These are phyloP conservation scores for Cystobasidium ongulense DNA, from an alignment of 768 basidiomycete species.

Conservation along the genomic window DNA sequence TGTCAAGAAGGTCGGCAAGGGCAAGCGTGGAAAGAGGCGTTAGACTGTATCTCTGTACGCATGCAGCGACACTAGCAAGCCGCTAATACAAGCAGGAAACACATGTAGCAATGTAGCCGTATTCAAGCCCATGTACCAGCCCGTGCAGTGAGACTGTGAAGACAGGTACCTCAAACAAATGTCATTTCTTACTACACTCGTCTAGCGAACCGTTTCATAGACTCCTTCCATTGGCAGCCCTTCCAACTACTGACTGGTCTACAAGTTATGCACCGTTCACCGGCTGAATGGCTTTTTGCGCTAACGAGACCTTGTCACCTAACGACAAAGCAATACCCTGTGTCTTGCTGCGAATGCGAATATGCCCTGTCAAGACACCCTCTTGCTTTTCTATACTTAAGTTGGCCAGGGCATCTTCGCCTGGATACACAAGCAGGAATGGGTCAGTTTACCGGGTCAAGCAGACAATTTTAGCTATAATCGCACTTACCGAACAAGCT, in stretches of 20 bases:
- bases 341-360: conserved; percentile 92
- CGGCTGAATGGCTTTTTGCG: conserved; percentile 27
- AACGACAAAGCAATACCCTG: conserved; percentile 92
- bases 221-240: too few relatives aligned
- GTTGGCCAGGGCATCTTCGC: conserved; percentile 94
- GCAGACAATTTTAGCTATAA: background rate
- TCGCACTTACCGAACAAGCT: conserved; percentile 74
- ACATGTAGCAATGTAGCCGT: too few relatives aligned
- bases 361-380: conserved; percentile 80
- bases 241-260: too few relatives aligned
- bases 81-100: too few relatives aligned
- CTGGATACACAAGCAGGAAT: conserved; percentile 45
- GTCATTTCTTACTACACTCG: too few relatives aligned
- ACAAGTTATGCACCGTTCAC: background rate
- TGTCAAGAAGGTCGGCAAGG: conserved; percentile 37
- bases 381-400: conserved; percentile 76
- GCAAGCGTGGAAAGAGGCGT: conserved; percentile 38
- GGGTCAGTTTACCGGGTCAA: background rate
- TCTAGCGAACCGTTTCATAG: too few relatives aligned
- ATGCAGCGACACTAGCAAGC: too few relatives aligned
- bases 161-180: background rate
- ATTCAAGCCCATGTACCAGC: background rate
- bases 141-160: background rate
- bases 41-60: background rate
- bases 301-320: conserved; percentile 60